These are phyloP conservation scores for Globisporangium radiosum DNA, from an alignment of 352 stramenopile species.

Conservation along the genomic window DNA sequence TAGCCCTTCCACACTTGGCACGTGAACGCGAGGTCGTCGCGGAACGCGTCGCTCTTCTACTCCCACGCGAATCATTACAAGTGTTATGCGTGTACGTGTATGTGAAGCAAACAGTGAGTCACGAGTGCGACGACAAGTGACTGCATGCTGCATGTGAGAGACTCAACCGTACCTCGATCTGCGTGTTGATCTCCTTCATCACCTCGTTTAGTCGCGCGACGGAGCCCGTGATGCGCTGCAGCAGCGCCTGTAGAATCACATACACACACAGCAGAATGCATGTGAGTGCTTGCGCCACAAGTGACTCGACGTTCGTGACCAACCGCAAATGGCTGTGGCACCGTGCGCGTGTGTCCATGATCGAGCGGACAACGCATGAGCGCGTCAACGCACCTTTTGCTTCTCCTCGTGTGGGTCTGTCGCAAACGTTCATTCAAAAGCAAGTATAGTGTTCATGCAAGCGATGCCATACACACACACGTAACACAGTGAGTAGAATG, in stretches of 20 bases:
- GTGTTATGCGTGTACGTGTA: neutral
- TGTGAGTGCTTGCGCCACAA: neutral
- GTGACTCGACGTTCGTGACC: too few species aligned
- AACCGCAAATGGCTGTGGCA: too few species aligned
- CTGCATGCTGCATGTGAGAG: neutral
- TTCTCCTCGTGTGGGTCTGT: slow-evolving; percentile 83
- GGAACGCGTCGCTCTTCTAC: slow-evolving; percentile 75
- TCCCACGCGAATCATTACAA: neutral
- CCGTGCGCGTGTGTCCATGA: neutral
- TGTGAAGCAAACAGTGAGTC: neutral
- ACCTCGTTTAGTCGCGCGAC: slow-evolving; percentile 76
- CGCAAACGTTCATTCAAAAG: neutral
- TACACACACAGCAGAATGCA: neutral
- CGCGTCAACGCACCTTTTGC: slow-evolving; percentile 44
- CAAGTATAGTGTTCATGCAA: neutral
- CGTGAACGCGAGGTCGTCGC: slow-evolving; percentile 63
- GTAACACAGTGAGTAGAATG: neutral
- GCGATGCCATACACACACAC: neutral
- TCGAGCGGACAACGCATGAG: neutral
- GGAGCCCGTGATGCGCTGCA: slow-evolving; percentile 73
- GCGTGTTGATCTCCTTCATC: slow-evolving; percentile 78
- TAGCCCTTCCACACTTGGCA: slow-evolving; percentile 84
- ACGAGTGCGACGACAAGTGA: neutral
- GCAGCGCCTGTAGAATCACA: slow-evolving; percentile 30
- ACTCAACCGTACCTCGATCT: slow-evolving; percentile 53